Evolutionary conservation across 2,329 filamentous ascomycete genomes (phyloP).

Genomic region (Hypoxylon sp.): DNA sequence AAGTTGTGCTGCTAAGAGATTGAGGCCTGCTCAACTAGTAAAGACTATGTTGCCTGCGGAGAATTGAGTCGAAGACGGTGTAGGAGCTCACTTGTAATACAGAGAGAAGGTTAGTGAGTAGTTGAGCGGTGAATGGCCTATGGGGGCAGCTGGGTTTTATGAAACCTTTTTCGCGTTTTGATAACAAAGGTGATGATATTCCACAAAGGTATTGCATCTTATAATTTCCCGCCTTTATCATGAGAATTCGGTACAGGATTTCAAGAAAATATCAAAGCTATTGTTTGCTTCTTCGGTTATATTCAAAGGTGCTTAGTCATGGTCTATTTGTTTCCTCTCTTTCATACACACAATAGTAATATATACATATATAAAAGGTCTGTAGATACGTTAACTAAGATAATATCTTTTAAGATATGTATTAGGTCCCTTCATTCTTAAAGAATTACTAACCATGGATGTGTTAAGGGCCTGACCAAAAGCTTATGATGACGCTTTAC

Average conservation of each 20-base stretch:
- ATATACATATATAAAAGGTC: too few species aligned
- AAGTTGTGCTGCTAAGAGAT: not conserved
- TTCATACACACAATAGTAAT: not conserved
- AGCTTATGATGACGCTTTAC: too few species aligned
- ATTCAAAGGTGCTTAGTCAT: not conserved
- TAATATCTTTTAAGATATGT: too few species aligned
- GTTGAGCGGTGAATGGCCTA: not conserved
- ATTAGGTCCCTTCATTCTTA: too few species aligned
- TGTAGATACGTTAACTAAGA: too few species aligned
- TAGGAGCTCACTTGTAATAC: not conserved
- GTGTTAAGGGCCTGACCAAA: too few species aligned
- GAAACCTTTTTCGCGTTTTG: not conserved
- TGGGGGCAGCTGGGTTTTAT: not conserved
- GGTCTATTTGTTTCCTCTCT: not conserved
- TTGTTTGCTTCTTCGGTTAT: conserved; percentile 3
- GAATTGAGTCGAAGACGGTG: not conserved
- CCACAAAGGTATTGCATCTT: conserved; percentile 1
- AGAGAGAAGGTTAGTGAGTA: not conserved
- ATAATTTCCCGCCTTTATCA: conserved; percentile 1
- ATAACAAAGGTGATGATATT: not conserved
- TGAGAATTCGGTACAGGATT: not conserved
- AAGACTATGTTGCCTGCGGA: not conserved
- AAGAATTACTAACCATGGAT: too few species aligned
- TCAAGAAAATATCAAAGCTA: not conserved
- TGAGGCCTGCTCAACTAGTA: conserved; percentile 13